Evolutionary conservation across 352 stramenopile species (phyloP), one percentile per base, ranked within the genome.

Genomic region (Globisporangium nagaii): DNA sequence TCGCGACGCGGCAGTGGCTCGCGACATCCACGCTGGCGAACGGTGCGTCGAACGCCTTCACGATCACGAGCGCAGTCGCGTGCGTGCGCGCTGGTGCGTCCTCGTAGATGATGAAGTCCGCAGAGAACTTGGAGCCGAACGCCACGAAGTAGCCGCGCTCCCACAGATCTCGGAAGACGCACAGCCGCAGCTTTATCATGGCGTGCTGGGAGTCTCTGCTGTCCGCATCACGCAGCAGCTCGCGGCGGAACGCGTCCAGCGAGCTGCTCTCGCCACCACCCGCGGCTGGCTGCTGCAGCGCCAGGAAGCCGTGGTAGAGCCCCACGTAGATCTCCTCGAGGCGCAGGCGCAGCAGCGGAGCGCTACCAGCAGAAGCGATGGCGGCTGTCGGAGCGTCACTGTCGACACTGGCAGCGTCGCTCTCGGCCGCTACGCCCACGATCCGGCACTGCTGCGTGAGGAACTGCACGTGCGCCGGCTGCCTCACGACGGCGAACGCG

Each of bases 91-190:
- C 66, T 8, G 78, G 80, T 46, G 77, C 60, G 4, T 56, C 74
- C 78, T 41, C 40, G 55, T 93, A 93, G 20, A 89, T 65, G 46
- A 93, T 68, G 46, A 86, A 90, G 41, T 93, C 80, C 4, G 77
- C 78, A n/a, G 78, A 79, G 51, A 93, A 93, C 62, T 93, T 93
- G 35, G 80, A 88, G 15, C 78, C 83, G 22, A 79, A 80, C 8
- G 80, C 79, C 32, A 93, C 76, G 41, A 77, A 65, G 41, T 86
- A 86, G 10, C 75, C 75, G 45, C 73, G 63, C 25, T 70, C 58
- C 83, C 83, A 93, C 4, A 91, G 56, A 41, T 93, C 76, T 0
- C 24, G 50, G 48, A 87, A 91, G n/a, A 91, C 71, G 24, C 56
- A 68, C 22, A 86, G 30, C 15, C 69, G 70, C 15, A 58, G 36